These are phyloP conservation scores for Talaromyces trachyspermus DNA, from an alignment of 495 filamentous ascomycete genomes.

Conservation along the genomic window DNA sequence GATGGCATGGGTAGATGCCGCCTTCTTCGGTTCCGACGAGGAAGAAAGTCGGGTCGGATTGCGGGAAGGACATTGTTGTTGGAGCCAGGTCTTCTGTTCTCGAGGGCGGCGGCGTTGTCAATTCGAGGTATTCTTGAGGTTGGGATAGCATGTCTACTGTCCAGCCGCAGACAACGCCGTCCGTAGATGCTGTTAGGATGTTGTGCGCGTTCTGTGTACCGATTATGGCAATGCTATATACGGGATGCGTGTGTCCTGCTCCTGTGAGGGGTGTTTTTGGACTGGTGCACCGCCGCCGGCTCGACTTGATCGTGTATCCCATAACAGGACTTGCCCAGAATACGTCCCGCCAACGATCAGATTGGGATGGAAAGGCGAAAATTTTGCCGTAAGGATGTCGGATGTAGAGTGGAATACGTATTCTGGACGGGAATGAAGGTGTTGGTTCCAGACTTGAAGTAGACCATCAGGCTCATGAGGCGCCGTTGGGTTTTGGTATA, in stretches of 20 bases:
- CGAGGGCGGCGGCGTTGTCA: conserved; percentile 75
- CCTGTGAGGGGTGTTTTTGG: conserved; percentile 94
- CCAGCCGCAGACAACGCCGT: conserved; percentile 95
- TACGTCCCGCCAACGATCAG: conserved; percentile 93
- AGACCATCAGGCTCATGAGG: conserved; percentile 94
- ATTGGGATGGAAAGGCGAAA: conserved; percentile 95
- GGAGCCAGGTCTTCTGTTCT: conserved; percentile 95
- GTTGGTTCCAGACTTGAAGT: conserved; percentile 94
- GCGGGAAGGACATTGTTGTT: conserved; percentile 92
- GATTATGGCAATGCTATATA: conserved; percentile 91
- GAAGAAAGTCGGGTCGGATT: conserved; percentile 94
- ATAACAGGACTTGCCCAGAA: conserved; percentile 93
- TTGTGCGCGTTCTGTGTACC: conserved; percentile 99
- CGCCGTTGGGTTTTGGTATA: conserved; percentile 96
- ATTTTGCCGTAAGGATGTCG: conserved; percentile 90
- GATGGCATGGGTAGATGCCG: conserved; percentile 88
- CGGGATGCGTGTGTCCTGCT: conserved; percentile 85
- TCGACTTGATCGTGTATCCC: conserved; percentile 73
- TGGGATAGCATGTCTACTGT: conserved; percentile 93
- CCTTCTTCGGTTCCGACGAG: conserved; percentile 96
- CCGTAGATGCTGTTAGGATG: conserved; percentile 90
- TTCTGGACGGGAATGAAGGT: conserved; percentile 87
- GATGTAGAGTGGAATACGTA: conserved; percentile 95
- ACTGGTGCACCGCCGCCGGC: conserved; percentile 74
- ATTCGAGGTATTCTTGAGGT: conserved; percentile 84